Evolutionary conservation across 495 filamentous ascomycete species (phyloP), one percentile per base, ranked within the genome.

Genomic region (Neurospora sp.): DNA sequence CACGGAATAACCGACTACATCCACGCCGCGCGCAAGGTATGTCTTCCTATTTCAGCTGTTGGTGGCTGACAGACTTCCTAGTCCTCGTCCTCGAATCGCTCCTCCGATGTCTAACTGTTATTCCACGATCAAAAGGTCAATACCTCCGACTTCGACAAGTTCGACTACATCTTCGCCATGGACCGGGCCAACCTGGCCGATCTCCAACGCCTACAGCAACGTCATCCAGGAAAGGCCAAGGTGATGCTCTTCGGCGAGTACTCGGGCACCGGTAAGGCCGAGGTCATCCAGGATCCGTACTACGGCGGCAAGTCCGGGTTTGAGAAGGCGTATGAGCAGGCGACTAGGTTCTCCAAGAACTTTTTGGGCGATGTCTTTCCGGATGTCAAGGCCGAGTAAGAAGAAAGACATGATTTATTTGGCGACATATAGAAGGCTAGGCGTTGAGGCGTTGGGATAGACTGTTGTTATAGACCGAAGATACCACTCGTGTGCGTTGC

Each of bases 101-200:
- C 31, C 31, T 31, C 31, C 31, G 31, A 31, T 31, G 31, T 31
- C 31, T 31, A 31, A 31, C 31, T 31, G 31, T 31, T 31, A 31
- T 31, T 31, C 31, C 31, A 31, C 31, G 31, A 31, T 31, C 31
- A 31, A 31, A 31, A 31, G 81, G 78, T 83, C 23, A 73, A 75
- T 66, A 72, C 71, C 2, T 79, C 78, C 80, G 85, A 99, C 81
- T 97, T 98, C 77, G 79, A 87, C 31, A 86, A 87, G 6, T 98
- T 97, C 77, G 94, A 98, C 80, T 99, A 95, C 79, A 89, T 99
- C 72, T 86, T 99, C 70, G 94, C 93, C 48, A 99, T 99, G 96
- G 96, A 98, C 80, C 85, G 91, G 40, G 85, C 88, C n/a, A 98
- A 98, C 79, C 82, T 95, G 11, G 82, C 84, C 40, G 90, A 97